phyloP scores from a whole-genome alignment of 1,139 yeast genomes.

The Debaryomycetaceae sp. region DNA sequence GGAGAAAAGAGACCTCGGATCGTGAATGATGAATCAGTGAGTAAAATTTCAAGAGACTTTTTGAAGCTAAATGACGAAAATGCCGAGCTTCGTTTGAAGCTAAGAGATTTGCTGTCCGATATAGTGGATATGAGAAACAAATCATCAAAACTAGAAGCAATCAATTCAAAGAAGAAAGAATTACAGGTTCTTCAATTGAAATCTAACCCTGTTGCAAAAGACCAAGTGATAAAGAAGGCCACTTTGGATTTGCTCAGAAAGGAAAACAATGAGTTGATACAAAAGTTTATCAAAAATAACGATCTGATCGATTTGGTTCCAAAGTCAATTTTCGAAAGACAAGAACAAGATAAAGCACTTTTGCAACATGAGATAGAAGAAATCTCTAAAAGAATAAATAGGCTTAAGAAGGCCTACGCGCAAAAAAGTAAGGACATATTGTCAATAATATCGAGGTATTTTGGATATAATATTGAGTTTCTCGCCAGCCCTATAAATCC shows the following conservation, averaged over 20 bases:
- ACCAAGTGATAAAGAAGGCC: constrained; percentile 59
- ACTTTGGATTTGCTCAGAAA: constrained; percentile 48
- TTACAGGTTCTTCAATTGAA: constrained; percentile 60
- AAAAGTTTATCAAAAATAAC: constrained; percentile 15
- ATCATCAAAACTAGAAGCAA: constrained; percentile 22
- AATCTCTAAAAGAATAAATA: constrained; percentile 51
- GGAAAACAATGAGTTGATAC: constrained; percentile 60
- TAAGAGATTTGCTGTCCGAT: constrained; percentile 34
- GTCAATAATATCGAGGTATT: constrained; percentile 60
- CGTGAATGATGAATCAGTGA: constrained; percentile 15
- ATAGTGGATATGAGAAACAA: constrained; percentile 30
- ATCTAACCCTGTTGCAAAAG: constrained; percentile 63
- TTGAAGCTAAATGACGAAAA: constrained; percentile 41
- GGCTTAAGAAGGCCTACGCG: constrained; percentile 65
- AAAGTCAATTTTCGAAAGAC: constrained; percentile 59
- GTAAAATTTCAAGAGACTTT: constrained; percentile 23
- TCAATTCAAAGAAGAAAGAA: constrained; percentile 30
- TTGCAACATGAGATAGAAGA: constrained; percentile 50
- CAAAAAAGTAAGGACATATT: constrained; percentile 73
- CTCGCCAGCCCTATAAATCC: constrained; percentile 58
- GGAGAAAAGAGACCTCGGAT: constrained; percentile 24
- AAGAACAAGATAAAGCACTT: constrained; percentile 50
- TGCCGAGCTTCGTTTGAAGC: constrained; percentile 33
- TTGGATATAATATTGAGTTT: constrained; percentile 77
- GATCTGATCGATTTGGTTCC: constrained; percentile 40